Evolutionary conservation across 2,329 filamentous ascomycete genomes (phyloP), one percentile per base, ranked within the genome.

Genomic region (Trichoderma oligosporum): DNA sequence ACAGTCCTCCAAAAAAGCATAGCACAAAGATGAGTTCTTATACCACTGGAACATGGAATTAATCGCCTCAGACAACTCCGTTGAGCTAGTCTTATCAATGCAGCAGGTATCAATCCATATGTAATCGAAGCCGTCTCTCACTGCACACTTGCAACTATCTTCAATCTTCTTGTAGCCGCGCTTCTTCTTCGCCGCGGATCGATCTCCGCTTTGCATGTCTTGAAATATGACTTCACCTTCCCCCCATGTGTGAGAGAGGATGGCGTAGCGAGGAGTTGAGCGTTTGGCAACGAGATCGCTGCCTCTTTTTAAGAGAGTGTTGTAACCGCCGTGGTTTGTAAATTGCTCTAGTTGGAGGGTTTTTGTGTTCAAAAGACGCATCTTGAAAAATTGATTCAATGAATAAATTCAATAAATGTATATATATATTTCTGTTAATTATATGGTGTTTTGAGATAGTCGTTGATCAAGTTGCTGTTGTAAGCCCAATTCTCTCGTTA

Each of bases 231-330:
- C 60, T 56, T 71, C 68, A 22, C 62, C 64, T 7, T 49, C 31
- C 8, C 61, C 63, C 68, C 68, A 70, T 3, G 66, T 69, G 39
- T 70, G 68, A 0, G 68, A 70, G 5, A 70, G 63, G 33, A 70
- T 70, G 25, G 65, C 67, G 24, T 70, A 70, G 0, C 45, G 45
- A 8, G 45, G 44, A 14, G 29, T 35, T n/a, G 45, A 11, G 5
- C 25, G 42, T 11, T 20, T 46, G 42, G 2, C 25, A 31, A 3
- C 25, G 25, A 45, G 41, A 1, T 45, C 41, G 5, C n/a, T 20
- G 1, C 41, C 41, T 9, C 29, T 45, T 29, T 45, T 45, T 16
- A 45, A 11, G 6, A 47, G 25, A 1, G 27, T 45, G 27, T 47
- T 33, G 6, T 47, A 47, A n/a, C 44, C 44, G 2, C 46, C 46